Evolutionary conservation across 768 basidiomycete genomes (phyloP).

Genomic region (Coprinellus micaceus): DNA sequence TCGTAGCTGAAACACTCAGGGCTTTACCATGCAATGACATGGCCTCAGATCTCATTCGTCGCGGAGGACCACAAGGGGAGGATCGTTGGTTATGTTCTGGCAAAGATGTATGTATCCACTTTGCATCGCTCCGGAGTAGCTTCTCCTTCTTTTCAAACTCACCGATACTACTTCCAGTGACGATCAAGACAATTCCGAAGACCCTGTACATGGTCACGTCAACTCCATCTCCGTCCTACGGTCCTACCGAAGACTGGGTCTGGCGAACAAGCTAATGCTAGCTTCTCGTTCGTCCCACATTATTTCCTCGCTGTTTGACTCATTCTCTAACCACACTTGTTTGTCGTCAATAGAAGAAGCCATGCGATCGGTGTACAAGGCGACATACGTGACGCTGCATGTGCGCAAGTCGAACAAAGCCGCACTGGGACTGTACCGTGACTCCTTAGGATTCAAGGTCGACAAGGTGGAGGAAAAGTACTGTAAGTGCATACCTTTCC

Average conservation of each 20-base stretch:
- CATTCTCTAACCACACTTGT: neutral
- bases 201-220: constrained; percentile 81
- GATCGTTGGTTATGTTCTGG: constrained; percentile 93
- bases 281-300: constrained; percentile 70
- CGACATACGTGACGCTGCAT: constrained; percentile 81
- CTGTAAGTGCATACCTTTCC: constrained; percentile 51
- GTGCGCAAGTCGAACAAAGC: constrained; percentile 95
- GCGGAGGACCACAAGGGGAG: constrained; percentile 87
- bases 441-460: constrained; percentile 86
- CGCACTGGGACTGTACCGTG: constrained; percentile 82
- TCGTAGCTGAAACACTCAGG: constrained; percentile 40
- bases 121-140: neutral
- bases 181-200: constrained; percentile 45
- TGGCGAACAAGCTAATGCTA: constrained; percentile 93
- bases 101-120: constrained; percentile 69
- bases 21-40: constrained; percentile 85
- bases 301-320: neutral
- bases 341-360: constrained; percentile 66
- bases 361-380: constrained; percentile 85
- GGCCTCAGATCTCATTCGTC: constrained; percentile 92
- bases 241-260: constrained; percentile 83
- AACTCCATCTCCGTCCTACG: constrained; percentile 95
- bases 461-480: constrained; percentile 85
- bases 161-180: too few species aligned
- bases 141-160: neutral